Evolutionary conservation across 148 eudicot species (phyloP).

Genomic region (Rhododendron ovatum): DNA sequence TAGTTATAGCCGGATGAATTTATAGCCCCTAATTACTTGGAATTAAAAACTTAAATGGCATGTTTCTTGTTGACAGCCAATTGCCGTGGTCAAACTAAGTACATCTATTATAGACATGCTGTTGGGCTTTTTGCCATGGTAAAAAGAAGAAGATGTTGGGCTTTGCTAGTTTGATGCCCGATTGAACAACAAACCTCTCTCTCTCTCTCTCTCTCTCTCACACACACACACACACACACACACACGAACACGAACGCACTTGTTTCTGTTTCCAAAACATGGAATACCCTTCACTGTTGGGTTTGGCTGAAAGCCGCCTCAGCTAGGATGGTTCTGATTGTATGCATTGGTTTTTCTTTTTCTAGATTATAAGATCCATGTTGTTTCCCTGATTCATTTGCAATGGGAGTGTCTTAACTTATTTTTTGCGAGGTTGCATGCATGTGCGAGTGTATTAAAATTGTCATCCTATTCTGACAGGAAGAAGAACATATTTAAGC

Average conservation of each 20-base stretch:
- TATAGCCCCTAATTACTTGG: neutral
- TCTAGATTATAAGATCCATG: neutral
- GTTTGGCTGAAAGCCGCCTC: neutral
- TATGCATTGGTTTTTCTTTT: neutral
- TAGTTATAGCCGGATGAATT: neutral
- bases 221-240: neutral
- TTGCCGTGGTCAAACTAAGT: neutral
- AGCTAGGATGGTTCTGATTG: neutral
- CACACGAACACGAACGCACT: neutral
- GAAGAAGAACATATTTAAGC: slow-evolving; percentile 94
- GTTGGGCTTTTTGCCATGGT: neutral
- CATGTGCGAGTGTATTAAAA: neutral
- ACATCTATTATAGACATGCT: neutral
- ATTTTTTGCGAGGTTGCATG: neutral
- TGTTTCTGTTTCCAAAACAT: neutral
- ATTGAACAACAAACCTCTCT: neutral
- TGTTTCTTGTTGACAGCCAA: neutral
- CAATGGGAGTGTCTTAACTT: neutral
- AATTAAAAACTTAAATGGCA: neutral
- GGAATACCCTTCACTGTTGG: neutral
- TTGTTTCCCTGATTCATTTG: neutral
- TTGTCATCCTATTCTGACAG: slow-evolving; percentile 32
- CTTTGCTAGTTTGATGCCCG: neutral
- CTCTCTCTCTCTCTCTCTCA: neutral
- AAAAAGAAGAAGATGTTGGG: neutral